Evolutionary conservation across 1,284 basidiomycete genomes (phyloP).

Genomic region (Cryptococcus sp.): DNA sequence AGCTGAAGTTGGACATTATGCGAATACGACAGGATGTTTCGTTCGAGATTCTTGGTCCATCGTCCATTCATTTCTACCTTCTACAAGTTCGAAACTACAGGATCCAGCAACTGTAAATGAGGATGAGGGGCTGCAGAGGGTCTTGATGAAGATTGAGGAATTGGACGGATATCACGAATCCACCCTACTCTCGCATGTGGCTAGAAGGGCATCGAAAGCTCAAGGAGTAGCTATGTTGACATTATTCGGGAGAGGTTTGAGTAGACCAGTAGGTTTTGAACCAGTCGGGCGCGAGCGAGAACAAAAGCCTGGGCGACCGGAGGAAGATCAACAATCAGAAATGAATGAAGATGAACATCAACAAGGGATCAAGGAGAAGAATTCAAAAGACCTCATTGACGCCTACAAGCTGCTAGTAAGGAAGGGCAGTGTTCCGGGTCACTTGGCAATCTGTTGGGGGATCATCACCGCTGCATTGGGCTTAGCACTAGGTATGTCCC

Average conservation of each 20-base stretch:
- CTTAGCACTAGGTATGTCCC: constrained; percentile 61
- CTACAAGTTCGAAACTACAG: neutral
- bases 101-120: neutral
- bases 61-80: constrained; percentile 7
- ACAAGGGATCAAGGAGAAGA: no score
- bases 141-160: constrained; percentile 47
- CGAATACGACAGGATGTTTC: constrained; percentile 68
- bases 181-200: constrained; percentile 84
- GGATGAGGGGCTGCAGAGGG: neutral
- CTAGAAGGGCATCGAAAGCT: constrained; percentile 77
- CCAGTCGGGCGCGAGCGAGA: constrained; percentile 8
- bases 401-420: constrained; percentile 64
- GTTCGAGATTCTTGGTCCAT: constrained; percentile 61
- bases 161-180: constrained; percentile 77
- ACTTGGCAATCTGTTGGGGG: constrained; percentile 87
- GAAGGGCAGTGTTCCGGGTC: constrained; percentile 64
- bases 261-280: constrained; percentile 49
- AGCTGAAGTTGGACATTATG: constrained; percentile 57
- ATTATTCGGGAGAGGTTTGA: constrained; percentile 77
- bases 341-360: constrained; percentile 22
- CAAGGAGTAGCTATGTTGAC: constrained; percentile 93
- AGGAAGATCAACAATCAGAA: constrained; percentile 13
- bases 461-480: constrained; percentile 72
- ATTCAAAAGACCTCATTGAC: constrained; percentile 55
- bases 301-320: constrained; percentile 17